phyloP scores from a whole-genome alignment of 495 filamentous ascomycete genomes.

The Ramalina peruviana region DNA sequence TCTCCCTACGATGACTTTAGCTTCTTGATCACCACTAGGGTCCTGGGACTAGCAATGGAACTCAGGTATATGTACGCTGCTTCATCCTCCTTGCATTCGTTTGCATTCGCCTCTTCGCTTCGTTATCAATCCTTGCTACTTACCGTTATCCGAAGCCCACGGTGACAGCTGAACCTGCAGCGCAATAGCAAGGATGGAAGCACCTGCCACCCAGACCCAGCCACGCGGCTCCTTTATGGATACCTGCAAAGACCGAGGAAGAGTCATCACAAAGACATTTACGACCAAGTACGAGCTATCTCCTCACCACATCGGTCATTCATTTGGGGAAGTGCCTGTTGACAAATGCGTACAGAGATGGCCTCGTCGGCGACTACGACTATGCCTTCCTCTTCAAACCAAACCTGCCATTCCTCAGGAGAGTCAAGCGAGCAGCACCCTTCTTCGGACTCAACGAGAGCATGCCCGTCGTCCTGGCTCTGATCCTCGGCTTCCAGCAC shows the following conservation, averaged over 20 bases:
- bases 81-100: no score
- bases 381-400: conserved; percentile 69
- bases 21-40: no score
- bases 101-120: no score
- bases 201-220: no score
- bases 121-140: no score
- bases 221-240: no score
- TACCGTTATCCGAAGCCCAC: no score
- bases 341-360: conserved; percentile 28
- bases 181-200: no score
- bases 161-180: no score
- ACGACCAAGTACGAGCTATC: conserved; percentile 32
- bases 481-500: conserved; percentile 62
- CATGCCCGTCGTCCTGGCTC: conserved; percentile 65
- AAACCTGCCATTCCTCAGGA: conserved; percentile 71
- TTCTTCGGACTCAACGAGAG: conserved; percentile 81
- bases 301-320: background rate
- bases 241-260: conserved; percentile 21
- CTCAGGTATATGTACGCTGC: no score
- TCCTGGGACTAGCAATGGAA: no score
- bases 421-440: conserved; percentile 45
- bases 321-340: background rate
- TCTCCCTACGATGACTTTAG: no score
- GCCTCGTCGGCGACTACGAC: conserved; percentile 74
- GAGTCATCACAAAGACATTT: conserved; percentile 27